These are phyloP conservation scores for Aspergillus sergii DNA, from an alignment of 2,329 filamentous ascomycete genomes.

Conservation along the genomic window DNA sequence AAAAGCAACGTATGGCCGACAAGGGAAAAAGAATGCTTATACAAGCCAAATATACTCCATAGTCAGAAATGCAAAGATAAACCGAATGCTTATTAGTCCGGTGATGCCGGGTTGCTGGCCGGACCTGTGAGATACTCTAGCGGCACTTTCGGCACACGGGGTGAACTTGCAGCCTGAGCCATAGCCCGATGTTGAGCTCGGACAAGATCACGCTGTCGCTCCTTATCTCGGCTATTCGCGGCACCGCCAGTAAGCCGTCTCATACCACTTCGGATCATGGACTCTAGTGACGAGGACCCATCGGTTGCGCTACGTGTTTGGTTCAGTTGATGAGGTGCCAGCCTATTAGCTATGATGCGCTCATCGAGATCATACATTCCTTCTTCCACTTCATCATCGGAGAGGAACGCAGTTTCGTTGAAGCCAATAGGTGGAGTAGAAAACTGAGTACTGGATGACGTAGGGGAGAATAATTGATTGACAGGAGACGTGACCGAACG, in stretches of 20 bases:
- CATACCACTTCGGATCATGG: slow-evolving; percentile 50
- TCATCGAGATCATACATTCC: slow-evolving; percentile 83
- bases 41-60: not conserved
- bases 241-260: slow-evolving; percentile 50
- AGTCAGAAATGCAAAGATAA: not conserved
- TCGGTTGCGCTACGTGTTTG: slow-evolving; percentile 41
- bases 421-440: slow-evolving; percentile 50
- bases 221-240: slow-evolving; percentile 44
- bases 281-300: slow-evolving; percentile 47
- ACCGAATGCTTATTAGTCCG: slow-evolving; percentile 22
- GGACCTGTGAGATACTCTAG: slow-evolving; percentile 48
- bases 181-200: slow-evolving; percentile 47
- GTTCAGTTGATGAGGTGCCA: slow-evolving; percentile 23
- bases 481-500: slow-evolving; percentile 83
- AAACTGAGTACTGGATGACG: slow-evolving; percentile 53
- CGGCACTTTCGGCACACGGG: slow-evolving; percentile 52
- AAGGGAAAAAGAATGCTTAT: slow-evolving; percentile 1
- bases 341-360: slow-evolving; percentile 44
- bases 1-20: slow-evolving; percentile 3
- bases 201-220: slow-evolving; percentile 48
- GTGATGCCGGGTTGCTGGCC: slow-evolving; percentile 39
- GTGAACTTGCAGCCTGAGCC: slow-evolving; percentile 41
- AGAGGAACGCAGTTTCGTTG: slow-evolving; percentile 64
- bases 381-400: slow-evolving; percentile 77
- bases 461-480: slow-evolving; percentile 51